Percentiles rank a stretch among this genome's conserved stretches.
phyloP scores from a whole-genome alignment of 2,329 filamentous ascomycete species.

The Colletotrichum tropicale region DNA sequence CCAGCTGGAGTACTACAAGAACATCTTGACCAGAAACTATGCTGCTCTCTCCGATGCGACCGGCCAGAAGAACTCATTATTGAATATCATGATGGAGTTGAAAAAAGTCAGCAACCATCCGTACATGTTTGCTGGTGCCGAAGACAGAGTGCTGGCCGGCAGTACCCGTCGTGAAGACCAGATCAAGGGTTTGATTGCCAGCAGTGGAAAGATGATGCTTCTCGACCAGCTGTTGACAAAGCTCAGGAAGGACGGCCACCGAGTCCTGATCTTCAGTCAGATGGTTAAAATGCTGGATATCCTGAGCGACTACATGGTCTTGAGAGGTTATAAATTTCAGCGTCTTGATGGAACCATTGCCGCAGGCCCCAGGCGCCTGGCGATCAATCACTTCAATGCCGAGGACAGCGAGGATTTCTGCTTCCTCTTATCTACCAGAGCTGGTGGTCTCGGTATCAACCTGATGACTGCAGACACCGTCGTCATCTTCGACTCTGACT shows the following conservation, averaged over 20 bases:
- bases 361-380: conserved; percentile 83
- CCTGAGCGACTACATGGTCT: conserved; percentile 88
- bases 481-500: conserved; percentile 96
- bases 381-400: conserved; percentile 99
- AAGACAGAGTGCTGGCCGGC: conserved; percentile 84
- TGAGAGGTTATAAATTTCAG: conserved; percentile 95
- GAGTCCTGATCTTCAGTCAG: conserved; percentile 97
- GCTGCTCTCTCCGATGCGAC: conserved; percentile 89
- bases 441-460: conserved; percentile 97
- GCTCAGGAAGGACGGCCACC: conserved; percentile 89
- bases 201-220: conserved; percentile 99
- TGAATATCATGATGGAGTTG: conserved; percentile 99
- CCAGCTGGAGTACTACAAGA: conserved; percentile 98
- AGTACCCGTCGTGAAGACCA: conserved; percentile 86
- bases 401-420: conserved; percentile 95
- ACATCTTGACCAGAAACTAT: conserved; percentile 96
- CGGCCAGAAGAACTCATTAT: conserved; percentile 90
- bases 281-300: conserved; percentile 99
- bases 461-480: conserved; percentile 99
- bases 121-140: conserved; percentile 95
- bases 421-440: conserved; percentile 92
- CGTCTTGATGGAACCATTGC: conserved; percentile 94
- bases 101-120: conserved; percentile 99
- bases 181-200: conserved; percentile 90
- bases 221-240: conserved; percentile 95